Evolutionary conservation across 2,329 filamentous ascomycete genomes (phyloP), one percentile per base, ranked within the genome.

Genomic region (Nothopassalora personata): DNA sequence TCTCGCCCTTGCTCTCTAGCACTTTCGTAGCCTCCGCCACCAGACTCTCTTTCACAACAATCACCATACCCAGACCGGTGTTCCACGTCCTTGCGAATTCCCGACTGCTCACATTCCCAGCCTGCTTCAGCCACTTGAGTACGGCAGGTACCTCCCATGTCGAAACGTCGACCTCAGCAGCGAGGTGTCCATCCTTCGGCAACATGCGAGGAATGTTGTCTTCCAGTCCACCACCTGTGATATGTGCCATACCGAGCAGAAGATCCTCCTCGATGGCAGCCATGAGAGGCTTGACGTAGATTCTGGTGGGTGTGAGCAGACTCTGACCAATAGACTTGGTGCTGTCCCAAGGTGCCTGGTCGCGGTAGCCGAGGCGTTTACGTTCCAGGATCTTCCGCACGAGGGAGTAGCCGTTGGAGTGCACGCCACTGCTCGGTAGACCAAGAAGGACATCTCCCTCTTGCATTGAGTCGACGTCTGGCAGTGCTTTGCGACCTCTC

Each of bases 351-450:
- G 94, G 94, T 1, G 89, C 87, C 1, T 81, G 72, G 66, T 88
- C 86, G 11, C 82, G 80, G 77, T 92, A 97, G 47, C 77, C 77
- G 4, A 97, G 79, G 4, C 86, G 85, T 36, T 87, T 83, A 66
- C 88, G 84, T 67, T 90, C 85, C 64, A 97, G 81, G 69, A 97
- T 92, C 72, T 90, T 90, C 62, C 94, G 88, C 34, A 97, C 88
- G n/a, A 99, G 86, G 0, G 92, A 97, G 80, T 96, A 99, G 52
- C 94, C 94, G 75, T 99, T 99, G 34, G 92, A 97, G 80, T 99
- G 94, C 1, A 93, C 85, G 33, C 94, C 94, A 58, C 85, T 89
- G 27, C 91, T 97, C 10, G 84, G 87, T 10, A 99, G 81, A 23
- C 91, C 94, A 5, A 99, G 80, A 1, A 99, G 83, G 3, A 96